A percentile compares a stretch with the other conserved stretches of the same genome.
Conservation (phyloP, 2,329 filamentous ascomycete genomes). For the Epichloe baconii region DNA sequence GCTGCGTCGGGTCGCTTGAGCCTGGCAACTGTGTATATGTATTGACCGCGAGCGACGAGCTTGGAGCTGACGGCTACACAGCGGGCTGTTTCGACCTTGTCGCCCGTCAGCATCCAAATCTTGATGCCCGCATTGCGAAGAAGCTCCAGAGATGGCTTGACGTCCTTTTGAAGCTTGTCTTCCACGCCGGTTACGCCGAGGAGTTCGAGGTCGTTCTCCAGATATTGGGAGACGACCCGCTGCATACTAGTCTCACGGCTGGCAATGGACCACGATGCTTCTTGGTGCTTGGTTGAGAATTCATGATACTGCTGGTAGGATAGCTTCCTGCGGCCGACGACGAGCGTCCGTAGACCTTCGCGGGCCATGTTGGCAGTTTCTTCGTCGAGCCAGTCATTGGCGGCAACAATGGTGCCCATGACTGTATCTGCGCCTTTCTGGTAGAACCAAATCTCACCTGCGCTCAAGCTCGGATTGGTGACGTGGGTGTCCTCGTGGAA, state of each 20-base stretch:
- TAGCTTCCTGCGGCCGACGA: slow-evolving; percentile 83
- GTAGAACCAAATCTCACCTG: slow-evolving; percentile 91
- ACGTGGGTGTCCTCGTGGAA: slow-evolving; percentile 50
- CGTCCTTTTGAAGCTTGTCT: slow-evolving; percentile 88
- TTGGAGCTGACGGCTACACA: slow-evolving; percentile 95
- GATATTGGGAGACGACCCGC: slow-evolving; percentile 61
- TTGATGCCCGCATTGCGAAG: slow-evolving; percentile 95
- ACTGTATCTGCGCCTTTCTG: slow-evolving; percentile 98
- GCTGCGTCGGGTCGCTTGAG: slow-evolving; percentile 73
- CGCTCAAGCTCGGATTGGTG: slow-evolving; percentile 34
- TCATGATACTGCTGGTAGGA: slow-evolving; percentile 67
- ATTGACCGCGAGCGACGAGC: slow-evolving; percentile 83
- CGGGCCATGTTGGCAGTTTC: slow-evolving; percentile 99
- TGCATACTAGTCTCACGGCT: slow-evolving; percentile 75
- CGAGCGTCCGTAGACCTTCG: slow-evolving; percentile 84
- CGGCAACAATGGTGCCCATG: slow-evolving; percentile 88
- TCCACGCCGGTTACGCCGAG: slow-evolving; percentile 97
- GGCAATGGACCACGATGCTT: slow-evolving; percentile 68
- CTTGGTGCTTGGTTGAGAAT: slow-evolving; percentile 61
- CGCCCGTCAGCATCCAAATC: slow-evolving; percentile 98
- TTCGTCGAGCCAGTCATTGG: slow-evolving; percentile 97
- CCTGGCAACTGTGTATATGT: slow-evolving; percentile 86
- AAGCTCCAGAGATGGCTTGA: slow-evolving; percentile 89
- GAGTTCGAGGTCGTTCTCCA: slow-evolving; percentile 82
- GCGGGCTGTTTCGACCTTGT: slow-evolving; percentile 94